Base-by-base conservation (phyloP, 768 basidiomycete genomes). In the Psilocybe subaeruginosa region DNA sequence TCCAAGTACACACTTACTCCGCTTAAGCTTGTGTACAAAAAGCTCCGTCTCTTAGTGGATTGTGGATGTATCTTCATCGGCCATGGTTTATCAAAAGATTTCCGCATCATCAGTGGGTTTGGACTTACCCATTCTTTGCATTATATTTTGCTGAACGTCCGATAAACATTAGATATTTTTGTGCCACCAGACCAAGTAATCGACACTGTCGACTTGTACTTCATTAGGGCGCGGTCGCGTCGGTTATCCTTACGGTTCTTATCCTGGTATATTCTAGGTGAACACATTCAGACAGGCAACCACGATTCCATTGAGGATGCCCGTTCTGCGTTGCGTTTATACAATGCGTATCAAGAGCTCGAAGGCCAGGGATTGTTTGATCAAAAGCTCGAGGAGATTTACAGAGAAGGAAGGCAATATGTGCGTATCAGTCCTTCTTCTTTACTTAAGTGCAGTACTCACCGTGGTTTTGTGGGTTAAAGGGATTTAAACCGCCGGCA, bases 231-330 rank as follows among this genome's bases (percentile, higher is more conserved):
- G 27, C 87, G 95, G 23, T 92, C 95, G 66, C 88, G 97, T 16
- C 89, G 95, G 59, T 80, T 99, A 39, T 97, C 95, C 0, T 80
- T 99, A 19, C 87, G 94, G 7, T 99, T 98, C 77, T 82, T 99
- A 27, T 87, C 95, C 0, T 99, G 95, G 94, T 95, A 90, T 72
- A 83, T 99, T n/a, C 80, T 99, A 8, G 84, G 90, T 49, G 88
- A 95, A 70, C 88, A 92, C 67, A 99, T 99, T 59, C 97, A 99
- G 73, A 91, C 85, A 2, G 94, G 95, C 19, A 93, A 88, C 11
- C 97, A 99, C 72, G 97, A 99, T 73, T 98, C 96, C n/a, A 97
- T 99, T 66, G 97, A 99, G 73, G 97, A 99, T 69, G 94, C 95
- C 0, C 83, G 86, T 6, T 93, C 91, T 5, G 95, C 97, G 0